phyloP scores from a whole-genome alignment of 2,329 filamentous ascomycete genomes.

The Curvularia spicifera region DNA sequence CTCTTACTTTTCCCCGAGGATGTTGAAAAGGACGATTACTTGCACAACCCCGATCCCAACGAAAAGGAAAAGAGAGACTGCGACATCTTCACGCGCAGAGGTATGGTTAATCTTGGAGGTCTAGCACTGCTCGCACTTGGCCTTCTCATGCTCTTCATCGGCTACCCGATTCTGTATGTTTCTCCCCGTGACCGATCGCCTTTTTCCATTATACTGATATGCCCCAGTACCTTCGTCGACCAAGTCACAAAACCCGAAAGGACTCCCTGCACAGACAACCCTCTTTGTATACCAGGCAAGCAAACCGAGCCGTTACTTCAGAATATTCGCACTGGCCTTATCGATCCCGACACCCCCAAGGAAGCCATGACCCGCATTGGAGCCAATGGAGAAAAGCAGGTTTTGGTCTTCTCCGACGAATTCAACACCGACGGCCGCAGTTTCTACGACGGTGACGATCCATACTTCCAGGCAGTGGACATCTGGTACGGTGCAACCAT shows the following conservation, averaged over 20 bases:
- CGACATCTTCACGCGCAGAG: constrained; percentile 69
- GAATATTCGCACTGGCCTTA: constrained; percentile 66
- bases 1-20: constrained; percentile 73
- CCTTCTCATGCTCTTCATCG: constrained; percentile 69
- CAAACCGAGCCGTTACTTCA: constrained; percentile 59
- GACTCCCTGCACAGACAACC: constrained; percentile 52
- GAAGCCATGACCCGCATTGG: constrained; percentile 63
- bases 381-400: constrained; percentile 65
- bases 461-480: constrained; percentile 71
- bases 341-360: constrained; percentile 71
- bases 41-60: constrained; percentile 73
- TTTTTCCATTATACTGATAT: constrained; percentile 21
- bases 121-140: constrained; percentile 66
- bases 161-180: constrained; percentile 71
- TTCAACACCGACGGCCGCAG: constrained; percentile 71
- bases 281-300: constrained; percentile 59
- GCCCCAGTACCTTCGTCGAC: constrained; percentile 63
- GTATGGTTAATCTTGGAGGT: constrained; percentile 69
- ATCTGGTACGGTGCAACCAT: constrained; percentile 75
- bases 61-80: constrained; percentile 67
- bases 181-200: neutral
- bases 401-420: constrained; percentile 74
- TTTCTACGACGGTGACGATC: constrained; percentile 74
- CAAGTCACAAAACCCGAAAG: constrained; percentile 47
- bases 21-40: constrained; percentile 74